phyloP scores from a whole-genome alignment of 2,329 filamentous ascomycete genomes.

The Blumeria graminis region DNA sequence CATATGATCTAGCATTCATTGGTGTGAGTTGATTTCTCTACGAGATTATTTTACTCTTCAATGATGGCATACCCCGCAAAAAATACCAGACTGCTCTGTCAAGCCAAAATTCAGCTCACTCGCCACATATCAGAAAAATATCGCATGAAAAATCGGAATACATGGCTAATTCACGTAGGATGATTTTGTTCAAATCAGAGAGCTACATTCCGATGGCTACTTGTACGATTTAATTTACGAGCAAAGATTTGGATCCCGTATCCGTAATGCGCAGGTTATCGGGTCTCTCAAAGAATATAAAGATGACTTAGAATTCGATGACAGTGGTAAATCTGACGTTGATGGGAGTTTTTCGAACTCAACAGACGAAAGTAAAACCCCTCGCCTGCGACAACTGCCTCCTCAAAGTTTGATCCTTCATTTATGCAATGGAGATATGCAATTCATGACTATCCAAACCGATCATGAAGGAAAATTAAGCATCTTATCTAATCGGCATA shows the following conservation, averaged over 20 bases:
- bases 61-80: too few species aligned
- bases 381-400: constrained; percentile 23
- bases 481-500: constrained; percentile 29
- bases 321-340: background rate
- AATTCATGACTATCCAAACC: constrained; percentile 50
- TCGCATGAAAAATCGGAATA: too few species aligned
- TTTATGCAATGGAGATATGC: constrained; percentile 44
- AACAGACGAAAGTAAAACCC: constrained; percentile 5
- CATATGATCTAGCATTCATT: constrained; percentile 61
- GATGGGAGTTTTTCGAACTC: constrained; percentile 5
- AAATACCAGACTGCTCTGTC: too few species aligned
- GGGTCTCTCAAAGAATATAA: constrained; percentile 24
- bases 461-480: constrained; percentile 15
- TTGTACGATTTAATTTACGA: constrained; percentile 57
- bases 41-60: background rate
- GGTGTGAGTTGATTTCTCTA: constrained; percentile 28
- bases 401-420: constrained; percentile 64
- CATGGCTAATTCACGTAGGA: constrained; percentile 25
- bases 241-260: constrained; percentile 52
- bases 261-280: constrained; percentile 56
- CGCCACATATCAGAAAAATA: too few species aligned
- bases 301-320: constrained; percentile 9
- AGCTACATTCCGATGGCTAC: constrained; percentile 43
- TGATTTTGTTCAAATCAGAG: constrained; percentile 56
- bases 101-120: too few species aligned